Base-by-base conservation (phyloP, 345 rosid species). In the Clausena lansium region DNA sequence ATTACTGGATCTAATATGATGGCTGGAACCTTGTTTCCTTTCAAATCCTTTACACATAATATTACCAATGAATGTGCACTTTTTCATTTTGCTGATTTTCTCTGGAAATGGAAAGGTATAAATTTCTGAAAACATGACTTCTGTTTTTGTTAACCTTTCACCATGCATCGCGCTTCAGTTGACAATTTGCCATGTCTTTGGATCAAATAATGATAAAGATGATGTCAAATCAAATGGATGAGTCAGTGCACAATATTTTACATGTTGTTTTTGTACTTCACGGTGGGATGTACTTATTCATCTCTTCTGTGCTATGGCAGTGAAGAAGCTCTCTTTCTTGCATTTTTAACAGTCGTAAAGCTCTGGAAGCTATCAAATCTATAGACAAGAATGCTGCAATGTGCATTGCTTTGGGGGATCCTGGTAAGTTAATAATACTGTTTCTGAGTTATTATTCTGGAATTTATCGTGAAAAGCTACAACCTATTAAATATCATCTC, bases 281-380 rank as follows among this genome's bases (percentile, higher is more conserved):
- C 39, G 8, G 45, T 68, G 60, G 55, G n/a, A 45, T 59, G 32
- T 45, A 60, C 33, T 14, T 50, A 13, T 77, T 50, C 13, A 8
- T 64, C 60, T 70, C 57, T 38, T 59, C 33, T 68, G 22, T 68
- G 70, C 63, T 50, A 24, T 45, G 57, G 30, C 73, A 55, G 45
- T 57, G 66, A 68, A 67, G 71, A 70, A 50, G 70, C 45, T 47
- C 14, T 25, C 20, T 32, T 47, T 71, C 55, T 45, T 67, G 22
- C 74, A 41, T 67, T 67, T 67, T 9, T 41, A 24, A n/a, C 7
- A 39, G 6, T 24, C n/a, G 54, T 67, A 1, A 70, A 70, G 60
- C 67, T 68, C 55, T 25, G 19, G 35, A 5, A 67, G 36, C 60
- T 61, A 10, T 61, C 27, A 75, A 80, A 75, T 75, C 55, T 47